Percentiles rank a stretch among this genome's conserved stretches.
phyloP scores from a whole-genome alignment of 257 asterid genomes.

The Lavandula angustifolia region DNA sequence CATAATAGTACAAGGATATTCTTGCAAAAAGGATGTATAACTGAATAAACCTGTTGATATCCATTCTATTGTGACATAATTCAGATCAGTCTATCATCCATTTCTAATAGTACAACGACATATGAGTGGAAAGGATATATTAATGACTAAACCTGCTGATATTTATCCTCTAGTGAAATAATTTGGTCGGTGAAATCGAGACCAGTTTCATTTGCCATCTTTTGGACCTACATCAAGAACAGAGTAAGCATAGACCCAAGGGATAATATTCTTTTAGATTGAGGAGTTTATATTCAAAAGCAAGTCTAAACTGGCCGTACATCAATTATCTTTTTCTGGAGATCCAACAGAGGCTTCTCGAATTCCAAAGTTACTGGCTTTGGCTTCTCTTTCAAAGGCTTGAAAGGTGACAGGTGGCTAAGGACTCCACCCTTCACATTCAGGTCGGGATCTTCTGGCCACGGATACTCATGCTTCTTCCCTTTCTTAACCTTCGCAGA shows the following conservation, averaged over 20 bases:
- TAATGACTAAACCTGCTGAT: slow-evolving; percentile 67
- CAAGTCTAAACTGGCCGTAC: slow-evolving; percentile 40
- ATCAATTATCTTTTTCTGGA: slow-evolving; percentile 77
- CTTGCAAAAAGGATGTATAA: slow-evolving; percentile 19
- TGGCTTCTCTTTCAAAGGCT: slow-evolving; percentile 90
- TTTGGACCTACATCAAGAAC: slow-evolving; percentile 64
- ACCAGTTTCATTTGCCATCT: slow-evolving; percentile 93
- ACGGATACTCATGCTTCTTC: slow-evolving; percentile 79
- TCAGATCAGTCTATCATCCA: slow-evolving; percentile 59
- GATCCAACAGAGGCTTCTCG: slow-evolving; percentile 82
- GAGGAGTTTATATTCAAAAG: not conserved
- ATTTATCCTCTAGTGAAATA: slow-evolving; percentile 70
- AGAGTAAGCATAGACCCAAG: not conserved
- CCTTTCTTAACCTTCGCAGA: slow-evolving; percentile 65
- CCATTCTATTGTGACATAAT: slow-evolving; percentile 71
- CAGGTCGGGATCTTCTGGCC: slow-evolving; percentile 82
- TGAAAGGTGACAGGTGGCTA: slow-evolving; percentile 79
- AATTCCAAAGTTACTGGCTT: slow-evolving; percentile 91
- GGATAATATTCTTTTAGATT: not conserved
- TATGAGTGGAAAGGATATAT: slow-evolving; percentile 18
- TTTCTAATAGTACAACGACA: not conserved
- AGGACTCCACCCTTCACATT: slow-evolving; percentile 93
- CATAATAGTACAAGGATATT: not conserved
- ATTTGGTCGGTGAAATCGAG: slow-evolving; percentile 83
- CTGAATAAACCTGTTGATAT: slow-evolving; percentile 69